Base-by-base conservation (phyloP, 208 protist species). In the Leishmania gerbilli region DNA sequence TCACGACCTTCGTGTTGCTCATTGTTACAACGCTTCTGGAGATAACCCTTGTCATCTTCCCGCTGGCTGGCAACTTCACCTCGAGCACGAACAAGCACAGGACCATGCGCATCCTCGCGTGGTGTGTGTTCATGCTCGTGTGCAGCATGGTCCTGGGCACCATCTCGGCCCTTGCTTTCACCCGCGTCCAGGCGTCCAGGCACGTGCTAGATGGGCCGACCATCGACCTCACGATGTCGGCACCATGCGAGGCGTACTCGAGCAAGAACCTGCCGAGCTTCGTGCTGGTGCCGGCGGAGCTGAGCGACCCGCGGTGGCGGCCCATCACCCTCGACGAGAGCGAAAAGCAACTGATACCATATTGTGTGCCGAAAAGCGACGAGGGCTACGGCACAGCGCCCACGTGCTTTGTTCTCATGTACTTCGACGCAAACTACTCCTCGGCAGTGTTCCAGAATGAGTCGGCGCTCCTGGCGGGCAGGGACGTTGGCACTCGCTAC, bases 271-370 rank as follows among this genome's bases (percentile, higher is more conserved):
- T 79, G 19, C 94, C 94, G 0, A 92, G 91, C 56, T 97, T 97
- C 81, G 90, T 67, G 1, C 68, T 92, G 1, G 81, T 97, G 34
- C 91, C 94, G 1, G 89, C 94, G 0, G n/a, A 76, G 37, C 87
- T 97, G 27, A 77, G 42, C 55, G 94, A 97, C 83, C 37, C 96
- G 37, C 92, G 94, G 45, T 97, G 94, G 91, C 90, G 94, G 13
- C 91, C 88, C 34, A 81, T 97, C 76, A 96, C 92, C 42, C 88
- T 89, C 76, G 91, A 90, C 60, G 47, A 77, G 9, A 87, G 21
- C 17, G 85, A 86, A 58, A 58, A 80, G 11, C 79, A 37, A 1
- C 85, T 95, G 19, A 24, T 76, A 62, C 91, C 91, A 0, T 90
- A 91, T 75, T 97, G 93, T 76, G 64, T 90, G 51, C 40, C 71